Evolutionary conservation across 371 early-diverging fungal genomes (phyloP), one percentile per base, ranked within the genome.

Genomic region (Dinochytrium kinnereticum): DNA sequence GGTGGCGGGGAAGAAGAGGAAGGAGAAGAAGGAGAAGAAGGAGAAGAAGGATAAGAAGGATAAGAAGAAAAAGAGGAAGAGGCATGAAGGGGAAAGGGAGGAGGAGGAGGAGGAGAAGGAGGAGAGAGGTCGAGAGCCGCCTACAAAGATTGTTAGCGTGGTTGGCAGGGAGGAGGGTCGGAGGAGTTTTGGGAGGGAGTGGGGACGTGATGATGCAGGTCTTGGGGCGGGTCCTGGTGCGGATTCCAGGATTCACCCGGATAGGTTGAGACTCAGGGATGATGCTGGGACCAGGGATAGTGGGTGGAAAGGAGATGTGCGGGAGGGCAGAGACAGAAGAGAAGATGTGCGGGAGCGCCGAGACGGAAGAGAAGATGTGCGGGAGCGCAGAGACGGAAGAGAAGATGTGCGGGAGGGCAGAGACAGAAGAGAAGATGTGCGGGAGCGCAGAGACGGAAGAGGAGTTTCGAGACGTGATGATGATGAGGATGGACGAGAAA

Each of bases 1-100:
- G 15, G 75, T 75, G 68, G 76, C 81, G 37, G 30, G 69, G 68
- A 44, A 38, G 36, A 40, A 40, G 39, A 44, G 50, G 39, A 55
- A 68, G 30, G 51, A 61, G 30, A 66, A 67, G 59, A 36, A 59
- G 28, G 36, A 59, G 10, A 51, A 68, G 66, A 66, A 66, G 66
- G 28, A 66, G 44, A 33, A 34, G 50, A 71, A 71, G 10, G 38
- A 61, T n/a, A 67, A 68, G 30, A 59, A 73, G 33, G 39, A 50
- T 50, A 34, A 64, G 66, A 28, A 66, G 17, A 17, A 37, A 44
- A 44, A 40, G 66, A 38, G 37, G 19, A 44, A 40, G 44, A 19
- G 24, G 5, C 24, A 28, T 39, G n/a, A 26, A 7, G 38, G 44
- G 13, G 44, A 66, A 15, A 44, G 10, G 66, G 66, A 40, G 10